A percentile compares a stretch with the other conserved stretches of the same genome.
phyloP scores from a whole-genome alignment of 441 rosid genomes.

The Kokia cookei region DNA sequence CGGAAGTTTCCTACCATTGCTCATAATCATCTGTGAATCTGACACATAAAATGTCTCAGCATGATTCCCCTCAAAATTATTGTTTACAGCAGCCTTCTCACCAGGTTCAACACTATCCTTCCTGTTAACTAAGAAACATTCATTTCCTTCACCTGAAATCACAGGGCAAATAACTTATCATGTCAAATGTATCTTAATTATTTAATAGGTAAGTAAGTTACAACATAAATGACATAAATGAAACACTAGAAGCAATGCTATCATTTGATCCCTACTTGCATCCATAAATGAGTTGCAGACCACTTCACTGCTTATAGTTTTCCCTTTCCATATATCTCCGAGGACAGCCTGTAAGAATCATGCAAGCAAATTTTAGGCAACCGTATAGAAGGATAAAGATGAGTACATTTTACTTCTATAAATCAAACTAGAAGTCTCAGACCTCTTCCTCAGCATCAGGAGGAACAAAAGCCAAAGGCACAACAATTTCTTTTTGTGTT shows the following conservation, averaged over 20 bases:
- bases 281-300: constrained; percentile 32
- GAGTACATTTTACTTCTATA: background rate
- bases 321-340: constrained; percentile 68
- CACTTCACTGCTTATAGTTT: constrained; percentile 55
- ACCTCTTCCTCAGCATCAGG: constrained; percentile 83
- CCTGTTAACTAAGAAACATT: background rate
- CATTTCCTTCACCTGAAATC: constrained; percentile 3
- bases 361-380: background rate
- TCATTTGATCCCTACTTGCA: constrained; percentile 33
- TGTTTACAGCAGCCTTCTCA: constrained; percentile 1
- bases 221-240: background rate
- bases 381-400: background rate
- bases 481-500: constrained; percentile 31
- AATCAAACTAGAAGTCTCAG: constrained; percentile 7
- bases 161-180: background rate
- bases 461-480: constrained; percentile 74
- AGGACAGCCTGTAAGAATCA: constrained; percentile 45
- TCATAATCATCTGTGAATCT: background rate
- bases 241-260: constrained; percentile 31
- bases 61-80: background rate
- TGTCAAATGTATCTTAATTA: background rate
- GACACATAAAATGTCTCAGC: background rate
- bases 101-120: background rate
- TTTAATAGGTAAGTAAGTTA: background rate
- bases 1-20: constrained; percentile 14